Evolutionary conservation across 2,329 filamentous ascomycete genomes (phyloP).

Genomic region (Aspergillus niger): DNA sequence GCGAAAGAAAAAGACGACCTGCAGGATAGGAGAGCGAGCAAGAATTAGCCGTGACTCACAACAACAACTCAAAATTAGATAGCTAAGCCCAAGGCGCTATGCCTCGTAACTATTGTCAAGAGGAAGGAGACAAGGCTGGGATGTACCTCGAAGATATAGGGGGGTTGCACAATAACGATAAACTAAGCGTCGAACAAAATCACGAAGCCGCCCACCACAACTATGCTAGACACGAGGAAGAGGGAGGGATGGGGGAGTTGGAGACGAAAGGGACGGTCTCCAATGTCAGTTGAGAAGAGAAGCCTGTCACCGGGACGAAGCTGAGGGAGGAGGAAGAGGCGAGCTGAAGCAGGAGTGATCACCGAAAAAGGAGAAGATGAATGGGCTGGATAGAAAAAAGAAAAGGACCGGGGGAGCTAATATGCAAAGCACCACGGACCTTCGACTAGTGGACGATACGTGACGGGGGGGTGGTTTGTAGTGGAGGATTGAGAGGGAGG

Average conservation of each 20-base stretch:
- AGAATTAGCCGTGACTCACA: slow-evolving; percentile 13
- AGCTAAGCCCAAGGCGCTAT: not conserved
- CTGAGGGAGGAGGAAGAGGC: slow-evolving; percentile 16
- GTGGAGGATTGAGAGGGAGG: slow-evolving; percentile 1
- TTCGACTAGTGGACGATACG: slow-evolving; percentile 22
- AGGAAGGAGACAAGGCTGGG: slow-evolving; percentile 1
- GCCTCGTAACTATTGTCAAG: not conserved
- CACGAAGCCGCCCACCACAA: slow-evolving; percentile 17
- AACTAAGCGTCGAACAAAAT: slow-evolving; percentile 14
- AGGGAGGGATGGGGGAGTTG: slow-evolving; percentile 5
- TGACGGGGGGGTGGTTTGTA: slow-evolving; percentile 12
- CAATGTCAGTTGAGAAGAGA: slow-evolving; percentile 10
- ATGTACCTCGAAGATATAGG: slow-evolving; percentile 10
- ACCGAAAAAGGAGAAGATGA: slow-evolving; percentile 19
- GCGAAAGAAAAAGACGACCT: slow-evolving; percentile 22
- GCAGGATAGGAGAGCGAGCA: slow-evolving; percentile 7
- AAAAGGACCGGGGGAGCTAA: slow-evolving; percentile 23
- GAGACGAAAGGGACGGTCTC: slow-evolving; percentile 9
- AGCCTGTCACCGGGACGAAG: slow-evolving; percentile 30
- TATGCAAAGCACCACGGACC: slow-evolving; percentile 25
- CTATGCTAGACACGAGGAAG: slow-evolving; percentile 14
- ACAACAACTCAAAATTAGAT: no score
- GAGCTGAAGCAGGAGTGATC: slow-evolving; percentile 19
- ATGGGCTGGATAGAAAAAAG: slow-evolving; percentile 18
- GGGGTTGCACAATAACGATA: slow-evolving; percentile 11